These are phyloP conservation scores for Grifola frondosa DNA, from an alignment of 1,284 basidiomycete species.

Conservation along the genomic window DNA sequence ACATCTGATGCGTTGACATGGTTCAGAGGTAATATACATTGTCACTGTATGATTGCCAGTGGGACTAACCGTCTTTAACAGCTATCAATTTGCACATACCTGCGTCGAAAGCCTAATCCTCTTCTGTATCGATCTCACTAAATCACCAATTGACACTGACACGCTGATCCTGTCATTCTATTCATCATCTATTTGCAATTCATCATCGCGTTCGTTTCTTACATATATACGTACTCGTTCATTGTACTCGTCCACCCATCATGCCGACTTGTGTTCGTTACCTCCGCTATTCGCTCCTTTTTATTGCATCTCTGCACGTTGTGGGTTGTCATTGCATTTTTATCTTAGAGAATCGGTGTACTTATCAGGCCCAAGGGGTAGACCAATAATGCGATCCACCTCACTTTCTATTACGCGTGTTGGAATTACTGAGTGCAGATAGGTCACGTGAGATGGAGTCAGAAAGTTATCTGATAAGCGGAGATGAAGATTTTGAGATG, in stretches of 20 bases:
- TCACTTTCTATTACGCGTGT: neutral
- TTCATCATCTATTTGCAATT: conserved; percentile 10
- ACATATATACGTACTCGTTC: conserved; percentile 21
- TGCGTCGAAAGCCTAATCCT: conserved; percentile 41
- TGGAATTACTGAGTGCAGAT: conserved; percentile 2
- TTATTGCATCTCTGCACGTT: conserved; percentile 17
- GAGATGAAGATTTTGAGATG: conserved; percentile 11
- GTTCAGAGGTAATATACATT: conserved; percentile 70
- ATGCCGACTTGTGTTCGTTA: conserved; percentile 19
- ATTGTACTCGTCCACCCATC: conserved; percentile 17
- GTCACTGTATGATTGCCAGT: neutral
- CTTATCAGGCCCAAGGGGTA: conserved; percentile 20
- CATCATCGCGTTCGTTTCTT: conserved; percentile 6
- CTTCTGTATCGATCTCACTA: conserved; percentile 12
- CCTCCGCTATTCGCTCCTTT: conserved; percentile 20
- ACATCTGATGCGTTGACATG: conserved; percentile 84
- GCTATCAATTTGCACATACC: conserved; percentile 69
- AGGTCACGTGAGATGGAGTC: conserved; percentile 4
- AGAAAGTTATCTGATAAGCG: conserved; percentile 24
- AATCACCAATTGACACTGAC: conserved; percentile 14
- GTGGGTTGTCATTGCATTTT: conserved; percentile 21
- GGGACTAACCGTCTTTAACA: conserved; percentile 21
- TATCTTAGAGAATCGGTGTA: conserved; percentile 24
- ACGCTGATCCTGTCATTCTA: conserved; percentile 18
- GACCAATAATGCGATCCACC: neutral